Conservation (phyloP, 768 basidiomycete genomes). For the Pisolithus microcarpus region DNA sequence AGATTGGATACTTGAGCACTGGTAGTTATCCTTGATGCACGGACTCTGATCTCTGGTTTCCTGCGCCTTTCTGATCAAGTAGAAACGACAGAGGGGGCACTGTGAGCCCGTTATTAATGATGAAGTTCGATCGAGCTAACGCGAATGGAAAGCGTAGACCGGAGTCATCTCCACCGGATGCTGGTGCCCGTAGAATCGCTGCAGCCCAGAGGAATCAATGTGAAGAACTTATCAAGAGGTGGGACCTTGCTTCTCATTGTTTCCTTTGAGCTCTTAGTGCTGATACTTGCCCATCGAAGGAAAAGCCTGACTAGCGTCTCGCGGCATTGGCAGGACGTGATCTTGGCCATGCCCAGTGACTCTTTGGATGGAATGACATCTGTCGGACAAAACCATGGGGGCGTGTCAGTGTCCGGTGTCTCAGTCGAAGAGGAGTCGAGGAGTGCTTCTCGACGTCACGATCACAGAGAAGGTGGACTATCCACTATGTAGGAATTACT, state of each 20-base stretch:
- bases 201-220: neutral
- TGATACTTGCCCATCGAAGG: neutral
- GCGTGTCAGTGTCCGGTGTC: too few species aligned
- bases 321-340: neutral
- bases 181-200: neutral
- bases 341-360: neutral
- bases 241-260: neutral
- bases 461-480: neutral
- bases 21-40: too few species aligned
- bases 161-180: neutral
- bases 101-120: neutral
- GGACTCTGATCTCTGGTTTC: too few species aligned
- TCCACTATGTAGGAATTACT: neutral
- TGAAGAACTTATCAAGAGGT: neutral
- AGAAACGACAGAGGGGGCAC: too few species aligned
- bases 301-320: neutral
- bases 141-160: neutral
- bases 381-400: neutral
- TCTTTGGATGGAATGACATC: neutral
- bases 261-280: neutral
- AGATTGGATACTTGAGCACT: too few species aligned
- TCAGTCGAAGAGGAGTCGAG: neutral
- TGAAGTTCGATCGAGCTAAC: neutral
- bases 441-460: neutral
- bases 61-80: too few species aligned